Evolutionary conservation across 2,329 filamentous ascomycete genomes (phyloP).

Genomic region (Magnaporthales sp.): DNA sequence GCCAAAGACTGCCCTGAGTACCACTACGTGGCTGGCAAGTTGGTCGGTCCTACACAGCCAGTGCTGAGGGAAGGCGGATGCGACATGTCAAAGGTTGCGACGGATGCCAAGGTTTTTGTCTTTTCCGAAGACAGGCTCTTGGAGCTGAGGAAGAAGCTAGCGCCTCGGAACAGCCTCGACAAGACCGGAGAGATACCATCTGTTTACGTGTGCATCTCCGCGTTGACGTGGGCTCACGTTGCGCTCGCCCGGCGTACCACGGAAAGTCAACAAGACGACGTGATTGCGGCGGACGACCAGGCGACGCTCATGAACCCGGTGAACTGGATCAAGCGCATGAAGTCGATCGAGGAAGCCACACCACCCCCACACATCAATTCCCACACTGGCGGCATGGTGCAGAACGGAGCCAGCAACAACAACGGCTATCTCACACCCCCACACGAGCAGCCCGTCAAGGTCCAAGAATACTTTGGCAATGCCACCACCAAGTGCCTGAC

Average conservation of each 20-base stretch:
- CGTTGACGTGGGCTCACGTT: slow-evolving; percentile 30
- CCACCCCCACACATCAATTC: not conserved
- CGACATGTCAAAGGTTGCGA: slow-evolving; percentile 20
- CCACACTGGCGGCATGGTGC: not conserved
- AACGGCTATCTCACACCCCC: slow-evolving; percentile 17
- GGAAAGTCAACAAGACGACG: not conserved
- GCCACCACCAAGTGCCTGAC: slow-evolving; percentile 30
- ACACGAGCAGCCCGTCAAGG: slow-evolving; percentile 6
- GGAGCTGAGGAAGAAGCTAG: slow-evolving; percentile 18
- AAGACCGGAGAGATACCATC: slow-evolving; percentile 17
- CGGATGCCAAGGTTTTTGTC: slow-evolving; percentile 31
- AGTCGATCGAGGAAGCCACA: not conserved
- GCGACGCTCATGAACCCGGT: slow-evolving; percentile 28
- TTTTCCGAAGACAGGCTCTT: slow-evolving; percentile 24
- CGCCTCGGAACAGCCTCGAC: not conserved
- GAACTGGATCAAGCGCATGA: slow-evolving; percentile 26
- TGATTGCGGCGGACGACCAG: slow-evolving; percentile 1
- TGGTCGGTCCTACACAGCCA: slow-evolving; percentile 27
- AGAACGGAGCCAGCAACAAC: not conserved
- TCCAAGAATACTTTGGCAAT: slow-evolving; percentile 31
- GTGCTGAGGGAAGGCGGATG: slow-evolving; percentile 17
- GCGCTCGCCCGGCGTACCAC: slow-evolving; percentile 20
- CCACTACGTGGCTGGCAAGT: slow-evolving; percentile 17
- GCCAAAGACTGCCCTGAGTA: slow-evolving; percentile 24
- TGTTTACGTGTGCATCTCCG: slow-evolving; percentile 30